Evolutionary conservation across 345 rosid genomes (phyloP).

Genomic region (Erucastrum elatum): DNA sequence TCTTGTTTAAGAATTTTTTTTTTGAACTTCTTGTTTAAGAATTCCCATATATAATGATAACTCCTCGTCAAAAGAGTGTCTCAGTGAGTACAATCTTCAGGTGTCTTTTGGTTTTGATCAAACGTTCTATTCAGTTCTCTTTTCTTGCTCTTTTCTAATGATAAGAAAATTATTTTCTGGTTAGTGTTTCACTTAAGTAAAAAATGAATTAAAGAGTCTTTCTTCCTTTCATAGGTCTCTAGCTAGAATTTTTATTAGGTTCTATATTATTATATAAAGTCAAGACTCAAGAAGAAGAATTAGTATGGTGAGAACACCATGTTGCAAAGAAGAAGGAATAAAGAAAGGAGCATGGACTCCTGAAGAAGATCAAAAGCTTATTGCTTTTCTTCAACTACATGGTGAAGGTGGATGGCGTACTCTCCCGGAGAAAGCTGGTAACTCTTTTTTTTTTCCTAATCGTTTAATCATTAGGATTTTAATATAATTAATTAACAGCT

Average conservation of each 20-base stretch:
- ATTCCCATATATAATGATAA: conserved; percentile 14
- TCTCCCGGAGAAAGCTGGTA: conserved; percentile 48
- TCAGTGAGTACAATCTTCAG: conserved; percentile 33
- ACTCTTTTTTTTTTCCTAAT: not conserved
- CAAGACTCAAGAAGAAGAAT: conserved; percentile 7
- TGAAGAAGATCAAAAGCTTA: conserved; percentile 46
- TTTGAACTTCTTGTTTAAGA: not conserved
- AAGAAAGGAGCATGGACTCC: conserved; percentile 51
- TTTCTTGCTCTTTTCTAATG: no score
- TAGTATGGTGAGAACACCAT: conserved; percentile 44
- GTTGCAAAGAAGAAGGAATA: conserved; percentile 37
- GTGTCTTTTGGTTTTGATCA: conserved; percentile 37
- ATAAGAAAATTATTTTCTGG: no score
- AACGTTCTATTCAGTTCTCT: no score
- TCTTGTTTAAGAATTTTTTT: no score
- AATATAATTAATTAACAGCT: not conserved
- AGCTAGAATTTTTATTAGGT: conserved; percentile 6
- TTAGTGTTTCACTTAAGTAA: no score
- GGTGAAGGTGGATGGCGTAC: conserved; percentile 52
- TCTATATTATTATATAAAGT: not conserved
- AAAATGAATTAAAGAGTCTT: not conserved
- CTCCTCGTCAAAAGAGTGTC: conserved; percentile 26
- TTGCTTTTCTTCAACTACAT: conserved; percentile 33
- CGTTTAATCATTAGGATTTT: not conserved
- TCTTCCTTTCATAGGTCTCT: not conserved